Conservation (phyloP, 1,139 yeast genomes). For the Saccharomyces hybrid region DNA sequence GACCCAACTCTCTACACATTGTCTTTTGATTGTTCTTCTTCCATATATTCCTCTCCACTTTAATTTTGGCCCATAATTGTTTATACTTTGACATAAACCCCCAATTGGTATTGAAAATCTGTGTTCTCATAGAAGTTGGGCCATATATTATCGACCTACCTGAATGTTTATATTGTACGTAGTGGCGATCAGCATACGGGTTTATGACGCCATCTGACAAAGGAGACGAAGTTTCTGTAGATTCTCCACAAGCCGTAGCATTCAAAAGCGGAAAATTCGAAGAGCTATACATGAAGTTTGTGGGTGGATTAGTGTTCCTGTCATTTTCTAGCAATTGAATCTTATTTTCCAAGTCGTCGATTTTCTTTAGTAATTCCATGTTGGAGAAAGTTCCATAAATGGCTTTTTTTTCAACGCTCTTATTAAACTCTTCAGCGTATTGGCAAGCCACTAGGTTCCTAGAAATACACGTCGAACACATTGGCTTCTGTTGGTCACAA, state of each 20-base stretch:
- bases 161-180: constrained; percentile 10
- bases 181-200: constrained; percentile 14
- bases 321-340: background rate
- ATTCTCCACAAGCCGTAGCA: background rate
- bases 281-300: background rate
- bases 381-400: background rate
- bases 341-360: constrained; percentile 3
- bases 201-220: constrained; percentile 6
- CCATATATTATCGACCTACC: constrained; percentile 22
- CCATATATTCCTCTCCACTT: constrained; percentile 19
- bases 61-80: constrained; percentile 21
- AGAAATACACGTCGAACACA: constrained; percentile 22
- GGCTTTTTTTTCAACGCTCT: background rate
- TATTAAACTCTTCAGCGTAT: constrained; percentile 15
- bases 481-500: constrained; percentile 27
- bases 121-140: constrained; percentile 23
- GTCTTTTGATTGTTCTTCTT: constrained; percentile 10
- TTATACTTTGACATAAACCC: constrained; percentile 18
- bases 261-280: background rate
- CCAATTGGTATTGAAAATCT: constrained; percentile 13
- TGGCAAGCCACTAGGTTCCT: constrained; percentile 22
- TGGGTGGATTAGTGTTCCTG: background rate
- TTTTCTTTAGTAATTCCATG: constrained; percentile 1
- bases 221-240: background rate
- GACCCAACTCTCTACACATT: constrained; percentile 5